Evolutionary conservation across 805 yeast species (phyloP).

Genomic region (Suhomyces pyralidae): DNA sequence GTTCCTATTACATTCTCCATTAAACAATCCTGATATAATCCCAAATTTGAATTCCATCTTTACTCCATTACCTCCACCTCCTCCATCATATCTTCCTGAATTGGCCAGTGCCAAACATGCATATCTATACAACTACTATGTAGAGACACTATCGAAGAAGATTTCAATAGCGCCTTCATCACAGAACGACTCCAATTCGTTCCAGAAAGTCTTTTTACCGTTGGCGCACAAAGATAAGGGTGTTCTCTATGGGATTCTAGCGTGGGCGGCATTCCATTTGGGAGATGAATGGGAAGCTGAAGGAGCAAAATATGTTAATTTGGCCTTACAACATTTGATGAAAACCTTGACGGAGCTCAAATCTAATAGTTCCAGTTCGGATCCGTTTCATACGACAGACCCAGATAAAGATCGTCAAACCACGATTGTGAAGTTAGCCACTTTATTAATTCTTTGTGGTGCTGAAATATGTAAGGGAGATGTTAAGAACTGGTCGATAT

Average conservation of each 20-base stretch:
- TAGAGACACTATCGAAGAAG: conserved; percentile 40
- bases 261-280: conserved; percentile 56
- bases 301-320: conserved; percentile 47
- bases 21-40: not conserved
- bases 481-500: conserved; percentile 68
- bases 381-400: not conserved
- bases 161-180: conserved; percentile 48
- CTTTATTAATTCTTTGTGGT: conserved; percentile 65
- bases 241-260: conserved; percentile 49
- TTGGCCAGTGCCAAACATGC: conserved; percentile 14
- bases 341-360: conserved; percentile 23
- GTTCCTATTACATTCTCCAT: not conserved
- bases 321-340: conserved; percentile 45
- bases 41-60: conserved; percentile 19
- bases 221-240: conserved; percentile 52
- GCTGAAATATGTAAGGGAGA: conserved; percentile 84
- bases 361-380: conserved; percentile 3
- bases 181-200: conserved; percentile 46
- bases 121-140: conserved; percentile 47
- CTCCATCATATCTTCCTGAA: conserved; percentile 21
- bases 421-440: conserved; percentile 53
- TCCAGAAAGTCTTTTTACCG: conserved; percentile 51
- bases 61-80: conserved; percentile 26
- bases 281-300: conserved; percentile 45
- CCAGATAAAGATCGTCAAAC: conserved; percentile 24